These are phyloP conservation scores for Beauveria bassiana DNA, from an alignment of 2,329 filamentous ascomycete genomes.

Conservation along the genomic window DNA sequence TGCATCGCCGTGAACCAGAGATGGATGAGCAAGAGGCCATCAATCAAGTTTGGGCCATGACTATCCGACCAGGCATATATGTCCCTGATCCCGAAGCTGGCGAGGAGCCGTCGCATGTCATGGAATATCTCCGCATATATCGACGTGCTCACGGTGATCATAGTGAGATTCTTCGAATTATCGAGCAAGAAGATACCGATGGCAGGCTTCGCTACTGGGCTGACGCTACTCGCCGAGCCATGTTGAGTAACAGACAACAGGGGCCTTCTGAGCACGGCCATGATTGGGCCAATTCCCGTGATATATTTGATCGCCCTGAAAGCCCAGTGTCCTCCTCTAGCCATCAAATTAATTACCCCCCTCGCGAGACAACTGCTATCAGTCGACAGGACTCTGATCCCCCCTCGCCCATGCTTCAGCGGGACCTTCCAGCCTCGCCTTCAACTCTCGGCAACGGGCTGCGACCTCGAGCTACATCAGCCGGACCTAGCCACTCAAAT, in stretches of 20 bases:
- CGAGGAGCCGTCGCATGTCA: conserved; percentile 19
- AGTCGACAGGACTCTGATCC: neutral
- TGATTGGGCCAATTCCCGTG: neutral
- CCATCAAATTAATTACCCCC: neutral
- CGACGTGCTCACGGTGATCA: conserved; percentile 52
- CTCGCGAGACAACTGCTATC: neutral
- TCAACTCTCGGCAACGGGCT: conserved; percentile 14
- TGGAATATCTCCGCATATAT: conserved; percentile 45
- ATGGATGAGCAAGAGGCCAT: conserved; percentile 1
- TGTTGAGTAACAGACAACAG: neutral
- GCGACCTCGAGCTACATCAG: conserved; percentile 48
- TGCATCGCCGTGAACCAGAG: neutral
- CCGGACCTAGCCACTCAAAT: conserved; percentile 40
- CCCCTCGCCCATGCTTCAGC: neutral
- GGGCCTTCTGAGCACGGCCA: neutral
- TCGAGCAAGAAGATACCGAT: conserved; percentile 51
- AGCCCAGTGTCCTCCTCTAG: conserved; percentile 3
- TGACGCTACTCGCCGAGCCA: conserved; percentile 35
- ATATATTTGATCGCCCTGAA: conserved; percentile 8
- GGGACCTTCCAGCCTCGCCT: neutral
- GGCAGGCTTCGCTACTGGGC: conserved; percentile 54
- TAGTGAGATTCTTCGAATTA: conserved; percentile 50
- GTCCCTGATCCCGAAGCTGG: neutral
- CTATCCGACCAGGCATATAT: neutral
- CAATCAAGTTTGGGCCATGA: neutral